phyloP scores from a whole-genome alignment of 1,139 yeast genomes.

The Zhuliangozyma parablackwelliae region DNA sequence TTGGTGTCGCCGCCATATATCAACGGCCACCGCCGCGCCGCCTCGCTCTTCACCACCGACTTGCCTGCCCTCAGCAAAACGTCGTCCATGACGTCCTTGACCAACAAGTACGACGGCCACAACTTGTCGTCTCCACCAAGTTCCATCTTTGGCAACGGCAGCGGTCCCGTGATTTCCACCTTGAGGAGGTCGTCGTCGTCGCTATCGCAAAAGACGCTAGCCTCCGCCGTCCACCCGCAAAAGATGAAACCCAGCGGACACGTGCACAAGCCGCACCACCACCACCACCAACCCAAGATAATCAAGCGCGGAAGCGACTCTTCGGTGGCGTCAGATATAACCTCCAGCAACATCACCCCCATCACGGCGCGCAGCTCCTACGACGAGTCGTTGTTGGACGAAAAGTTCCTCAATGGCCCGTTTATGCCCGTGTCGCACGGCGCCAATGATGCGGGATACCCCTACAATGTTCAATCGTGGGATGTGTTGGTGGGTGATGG shows the following conservation, averaged over 20 bases:
- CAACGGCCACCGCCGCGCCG: slow-evolving; percentile 2
- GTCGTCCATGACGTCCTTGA: slow-evolving; percentile 15
- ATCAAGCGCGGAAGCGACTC: neutral
- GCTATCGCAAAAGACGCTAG: slow-evolving; percentile 5
- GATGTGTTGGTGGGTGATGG: too few species aligned
- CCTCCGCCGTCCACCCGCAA: slow-evolving; percentile 15
- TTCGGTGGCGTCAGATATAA: neutral
- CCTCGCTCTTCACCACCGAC: slow-evolving; percentile 5
- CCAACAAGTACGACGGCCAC: slow-evolving; percentile 27
- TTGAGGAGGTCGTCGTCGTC: slow-evolving; percentile 17
- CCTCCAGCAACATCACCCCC: neutral
- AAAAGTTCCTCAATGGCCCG: too few species aligned
- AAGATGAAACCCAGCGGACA: slow-evolving; percentile 27
- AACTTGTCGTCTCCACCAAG: slow-evolving; percentile 23
- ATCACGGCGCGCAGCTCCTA: neutral
- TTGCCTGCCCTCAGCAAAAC: slow-evolving; percentile 9
- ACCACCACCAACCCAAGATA: slow-evolving; percentile 1
- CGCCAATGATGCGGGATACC: too few species aligned
- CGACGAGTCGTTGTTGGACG: too few species aligned
- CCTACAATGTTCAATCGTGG: too few species aligned
- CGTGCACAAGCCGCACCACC: slow-evolving; percentile 26
- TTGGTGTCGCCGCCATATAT: slow-evolving; percentile 7
- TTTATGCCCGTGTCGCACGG: too few species aligned
- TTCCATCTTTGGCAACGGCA: slow-evolving; percentile 8
- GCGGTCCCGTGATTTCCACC: too few species aligned